phyloP scores from a whole-genome alignment of 2,329 filamentous ascomycete genomes.

The Microcera coccophila region DNA sequence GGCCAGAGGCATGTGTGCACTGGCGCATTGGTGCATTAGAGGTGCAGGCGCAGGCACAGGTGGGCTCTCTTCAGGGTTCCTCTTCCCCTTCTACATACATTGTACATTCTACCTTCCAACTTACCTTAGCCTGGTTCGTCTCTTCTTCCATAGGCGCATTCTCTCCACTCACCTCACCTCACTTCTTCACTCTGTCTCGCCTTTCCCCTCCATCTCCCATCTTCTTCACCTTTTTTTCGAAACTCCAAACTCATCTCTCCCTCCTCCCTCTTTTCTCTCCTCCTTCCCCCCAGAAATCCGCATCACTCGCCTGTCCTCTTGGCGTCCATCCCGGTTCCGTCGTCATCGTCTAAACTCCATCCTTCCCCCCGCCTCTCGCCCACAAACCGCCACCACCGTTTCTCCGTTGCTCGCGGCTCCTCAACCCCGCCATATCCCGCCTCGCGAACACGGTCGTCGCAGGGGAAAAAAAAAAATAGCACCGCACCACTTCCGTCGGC shows the following conservation, averaged over 20 bases:
- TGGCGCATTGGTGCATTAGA: too few relatives aligned
- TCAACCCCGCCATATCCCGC: slow-evolving; percentile 34
- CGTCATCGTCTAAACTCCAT: too few relatives aligned
- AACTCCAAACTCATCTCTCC: slow-evolving; percentile 25
- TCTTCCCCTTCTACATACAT: slow-evolving; percentile 9
- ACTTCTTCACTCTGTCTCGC: slow-evolving; percentile 27
- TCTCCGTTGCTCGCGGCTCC: slow-evolving; percentile 23
- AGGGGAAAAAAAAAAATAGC: slow-evolving; percentile 27
- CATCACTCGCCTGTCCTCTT: slow-evolving; percentile 19
- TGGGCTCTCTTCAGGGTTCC: not conserved
- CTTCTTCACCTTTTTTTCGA: slow-evolving; percentile 17
- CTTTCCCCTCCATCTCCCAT: slow-evolving; percentile 22
- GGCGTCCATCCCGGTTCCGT: slow-evolving; percentile 17
- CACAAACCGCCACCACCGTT: slow-evolving; percentile 16
- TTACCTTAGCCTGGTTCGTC: slow-evolving; percentile 5
- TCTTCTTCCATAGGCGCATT: slow-evolving; percentile 11
- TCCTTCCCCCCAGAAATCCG: slow-evolving; percentile 22
- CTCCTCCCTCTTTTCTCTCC: slow-evolving; percentile 23
- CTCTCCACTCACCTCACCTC: slow-evolving; percentile 20
- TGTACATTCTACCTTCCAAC: too few relatives aligned
- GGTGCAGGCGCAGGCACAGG: not conserved
- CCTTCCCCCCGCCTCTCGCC: slow-evolving; percentile 11
- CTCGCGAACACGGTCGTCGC: slow-evolving; percentile 27
- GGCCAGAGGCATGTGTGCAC: too few relatives aligned
- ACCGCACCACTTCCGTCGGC: slow-evolving; percentile 19